Conservation (phyloP, 2,329 filamentous ascomycete species). For the Polytolypa hystricis region DNA sequence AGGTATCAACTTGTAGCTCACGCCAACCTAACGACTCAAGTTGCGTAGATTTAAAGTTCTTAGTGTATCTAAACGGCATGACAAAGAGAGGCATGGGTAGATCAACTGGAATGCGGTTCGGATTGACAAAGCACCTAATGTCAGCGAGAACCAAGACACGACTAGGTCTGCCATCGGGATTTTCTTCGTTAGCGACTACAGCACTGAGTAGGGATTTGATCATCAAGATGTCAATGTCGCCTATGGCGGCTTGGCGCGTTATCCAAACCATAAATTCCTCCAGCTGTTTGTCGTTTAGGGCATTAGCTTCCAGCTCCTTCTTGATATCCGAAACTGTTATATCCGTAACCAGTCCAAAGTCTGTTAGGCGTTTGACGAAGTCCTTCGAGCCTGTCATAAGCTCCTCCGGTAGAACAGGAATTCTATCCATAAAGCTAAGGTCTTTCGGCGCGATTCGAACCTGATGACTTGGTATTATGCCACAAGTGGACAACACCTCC, state of each 20-base stretch:
- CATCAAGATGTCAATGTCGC: slow-evolving; percentile 59
- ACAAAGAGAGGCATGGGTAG: slow-evolving; percentile 72
- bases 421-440: slow-evolving; percentile 71
- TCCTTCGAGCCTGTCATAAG: slow-evolving; percentile 55
- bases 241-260: slow-evolving; percentile 56
- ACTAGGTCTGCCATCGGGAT: slow-evolving; percentile 47
- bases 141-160: slow-evolving; percentile 66
- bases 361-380: slow-evolving; percentile 70
- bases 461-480: slow-evolving; percentile 71
- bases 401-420: slow-evolving; percentile 72
- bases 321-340: slow-evolving; percentile 82
- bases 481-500: slow-evolving; percentile 78
- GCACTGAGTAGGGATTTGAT: slow-evolving; percentile 65
- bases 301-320: slow-evolving; percentile 68
- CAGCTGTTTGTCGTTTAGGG: slow-evolving; percentile 67
- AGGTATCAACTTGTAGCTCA: slow-evolving; percentile 71
- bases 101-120: slow-evolving; percentile 67
- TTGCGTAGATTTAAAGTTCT: slow-evolving; percentile 52
- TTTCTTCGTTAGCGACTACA: slow-evolving; percentile 47
- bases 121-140: slow-evolving; percentile 63
- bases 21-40: slow-evolving; percentile 77
- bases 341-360: slow-evolving; percentile 76
- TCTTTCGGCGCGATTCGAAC: slow-evolving; percentile 66
- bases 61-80: slow-evolving; percentile 75
- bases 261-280: slow-evolving; percentile 78